Conservation (phyloP, 1,284 basidiomycete genomes). For the Ganoderma sp. region DNA sequence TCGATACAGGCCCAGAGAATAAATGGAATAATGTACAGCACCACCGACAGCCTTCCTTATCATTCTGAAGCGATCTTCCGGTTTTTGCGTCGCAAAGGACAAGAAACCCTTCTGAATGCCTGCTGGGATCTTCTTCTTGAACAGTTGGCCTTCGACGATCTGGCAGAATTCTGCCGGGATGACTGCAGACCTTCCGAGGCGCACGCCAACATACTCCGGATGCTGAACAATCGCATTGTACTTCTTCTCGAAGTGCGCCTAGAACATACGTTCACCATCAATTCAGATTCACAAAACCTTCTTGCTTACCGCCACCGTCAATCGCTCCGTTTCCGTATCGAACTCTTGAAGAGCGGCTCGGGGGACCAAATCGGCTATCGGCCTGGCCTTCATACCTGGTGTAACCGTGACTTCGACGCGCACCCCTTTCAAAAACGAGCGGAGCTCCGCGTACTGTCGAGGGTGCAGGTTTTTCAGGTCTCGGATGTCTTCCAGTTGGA, state of each 20-base stretch:
- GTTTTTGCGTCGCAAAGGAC: slow-evolving; percentile 16
- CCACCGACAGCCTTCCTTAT: slow-evolving; percentile 8
- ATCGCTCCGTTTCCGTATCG: slow-evolving; percentile 9
- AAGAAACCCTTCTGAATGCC: slow-evolving; percentile 31
- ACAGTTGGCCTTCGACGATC: slow-evolving; percentile 51
- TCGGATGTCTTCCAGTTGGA: slow-evolving; percentile 2
- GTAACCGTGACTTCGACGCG: slow-evolving; percentile 1
- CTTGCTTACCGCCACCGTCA: slow-evolving; percentile 12
- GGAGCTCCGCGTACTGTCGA: slow-evolving; percentile 1
- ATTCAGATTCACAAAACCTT: no score
- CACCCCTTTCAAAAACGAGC: slow-evolving; percentile 21
- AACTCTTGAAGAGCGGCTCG: slow-evolving; percentile 15
- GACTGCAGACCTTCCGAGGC: slow-evolving; percentile 30
- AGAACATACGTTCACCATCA: neutral
- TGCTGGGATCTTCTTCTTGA: slow-evolving; percentile 49
- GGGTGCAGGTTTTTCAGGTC: neutral
- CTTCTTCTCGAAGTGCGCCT: slow-evolving; percentile 19
- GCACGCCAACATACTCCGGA: slow-evolving; percentile 11
- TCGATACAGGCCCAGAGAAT: neutral
- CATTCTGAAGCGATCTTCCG: neutral
- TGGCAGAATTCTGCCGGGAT: slow-evolving; percentile 53
- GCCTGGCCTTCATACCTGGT: slow-evolving; percentile 1
- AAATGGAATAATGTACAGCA: slow-evolving; percentile 6
- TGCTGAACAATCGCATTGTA: slow-evolving; percentile 10
- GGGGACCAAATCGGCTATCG: slow-evolving; percentile 13